Percentiles rank a stretch among this genome's conserved stretches.
Conservation (phyloP, 108 stramenopile species). For the Seminavis robusta region DNA sequence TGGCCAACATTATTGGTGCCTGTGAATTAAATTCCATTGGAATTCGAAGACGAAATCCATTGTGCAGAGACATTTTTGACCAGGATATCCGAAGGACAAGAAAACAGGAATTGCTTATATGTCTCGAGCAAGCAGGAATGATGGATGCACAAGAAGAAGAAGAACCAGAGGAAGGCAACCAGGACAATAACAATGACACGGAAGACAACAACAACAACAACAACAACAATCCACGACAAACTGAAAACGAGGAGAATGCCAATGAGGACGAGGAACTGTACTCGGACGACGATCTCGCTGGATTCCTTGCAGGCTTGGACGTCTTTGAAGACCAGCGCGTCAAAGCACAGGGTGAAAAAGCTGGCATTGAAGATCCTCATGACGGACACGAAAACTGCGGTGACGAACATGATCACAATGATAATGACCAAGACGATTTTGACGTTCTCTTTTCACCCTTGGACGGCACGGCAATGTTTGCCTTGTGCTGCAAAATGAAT, state of each 20-base stretch:
- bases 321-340: conserved; percentile 2
- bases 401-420: conserved; percentile 3
- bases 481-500: conserved; percentile 81
- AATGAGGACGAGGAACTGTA: conserved; percentile 30
- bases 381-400: conserved; percentile 3
- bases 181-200: conserved; percentile 6
- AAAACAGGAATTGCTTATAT: conserved; percentile 36
- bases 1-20: conserved; percentile 45
- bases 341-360: not conserved
- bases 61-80: conserved; percentile 40
- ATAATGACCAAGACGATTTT: conserved; percentile 38
- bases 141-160: conserved; percentile 43
- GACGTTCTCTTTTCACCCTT: conserved; percentile 60
- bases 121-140: conserved; percentile 45
- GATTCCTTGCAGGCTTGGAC: conserved; percentile 29
- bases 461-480: conserved; percentile 84
- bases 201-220: conserved; percentile 9
- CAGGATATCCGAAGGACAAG: conserved; percentile 20
- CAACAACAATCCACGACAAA: not conserved
- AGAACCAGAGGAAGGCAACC: conserved; percentile 15
- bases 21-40: conserved; percentile 64
- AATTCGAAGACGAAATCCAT: conserved; percentile 43
- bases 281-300: conserved; percentile 50
- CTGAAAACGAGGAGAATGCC: not conserved
- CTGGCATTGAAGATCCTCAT: not conserved